Evolutionary conservation across 2,329 filamentous ascomycete genomes (phyloP), one percentile per base, ranked within the genome.

Genomic region (Domatiomyces globalis): DNA sequence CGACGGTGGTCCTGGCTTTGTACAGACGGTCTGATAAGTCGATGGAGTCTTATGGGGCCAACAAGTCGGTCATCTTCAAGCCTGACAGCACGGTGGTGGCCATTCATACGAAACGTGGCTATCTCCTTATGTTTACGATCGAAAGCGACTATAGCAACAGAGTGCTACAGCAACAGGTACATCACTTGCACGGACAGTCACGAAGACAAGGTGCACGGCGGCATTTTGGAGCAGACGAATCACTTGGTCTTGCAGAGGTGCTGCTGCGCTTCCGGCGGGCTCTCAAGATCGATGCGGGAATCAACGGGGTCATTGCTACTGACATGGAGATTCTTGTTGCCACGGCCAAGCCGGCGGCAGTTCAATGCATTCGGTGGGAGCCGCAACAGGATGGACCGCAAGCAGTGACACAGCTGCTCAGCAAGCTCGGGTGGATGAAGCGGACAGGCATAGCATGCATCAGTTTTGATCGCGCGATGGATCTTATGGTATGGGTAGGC

Each of bases 251-350:
- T 48, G 79, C 81, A 49, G 92, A 98, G 67, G 80, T 94, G 51
- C 94, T 84, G 61, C 77, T 98, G 47, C 84, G 87, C 9, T 98
- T 98, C 68, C 80, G 90, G 52, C 95, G 95, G 85, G 90, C 95
- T 12, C 96, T 98, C 63, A 94, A 94, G 65, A 87, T 98, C 17
- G 92, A 98, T 67, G 92, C 92, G 2, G 92, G 92, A 2, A 95
- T 98, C 60, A 82, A 83, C 59, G 86, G 83, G 62, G 87, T 86
- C 9, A 71, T 96, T 50, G 90, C 92, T 2, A 75, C 96, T 19
- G 92, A 96, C 58, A 87, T 95, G 51, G 92, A 96, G 66, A 73
- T 98, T 43, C 76, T 96, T 19, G 89, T 98, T 49, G 87, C 92
- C 4, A 98, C 92, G 0, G 76, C 80, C 52, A 95, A 92, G 63